Evolutionary conservation across 257 asterid genomes (phyloP), one percentile per base, ranked within the genome.

Genomic region (Agastache rugosa): DNA sequence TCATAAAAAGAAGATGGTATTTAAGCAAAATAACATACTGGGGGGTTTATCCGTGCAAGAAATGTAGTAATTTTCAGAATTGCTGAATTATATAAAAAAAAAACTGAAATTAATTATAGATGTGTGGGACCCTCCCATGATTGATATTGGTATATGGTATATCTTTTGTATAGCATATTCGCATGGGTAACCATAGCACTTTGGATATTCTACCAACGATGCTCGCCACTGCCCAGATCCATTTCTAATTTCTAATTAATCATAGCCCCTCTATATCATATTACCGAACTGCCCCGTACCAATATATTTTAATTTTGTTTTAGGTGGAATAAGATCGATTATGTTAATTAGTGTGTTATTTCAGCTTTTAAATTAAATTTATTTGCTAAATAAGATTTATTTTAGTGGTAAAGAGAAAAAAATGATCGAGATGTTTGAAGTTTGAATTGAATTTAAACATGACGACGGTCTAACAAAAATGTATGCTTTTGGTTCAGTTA

Each of bases 171-270:
- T 72, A 67, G 96, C 88, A 89, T 89, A 89, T 89, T 87, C 96
- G 75, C 69, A 31, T 31, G 72, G 55, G n/a, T 11, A 53, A 71
- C 80, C 67, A 14, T 11, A 34, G 29, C 67, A 61, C 15, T 56
- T 56, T 69, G 91, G 86, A 89, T 89, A 87, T 89, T 80, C 96
- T 79, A 63, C 10, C 0, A 25, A 17, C 65, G 86, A 87, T 84
- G 71, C 73, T 35, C 34, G 3, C 59, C 65, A 50, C 47, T 71
- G 17, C 37, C 65, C 42, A 67, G 51, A 37, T 64, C 64, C 53
- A 62, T 55, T 64, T 17, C 42, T 37, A 37, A 51, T 17, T 51
- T 14, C 7, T 41, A 41, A 8, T 10, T 10, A 41, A 41, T 41
- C 23, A 27, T 27, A 37, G 2, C 11, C 19, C 22, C 72, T 37